A percentile compares a stretch with the other conserved stretches of the same genome.
Conservation (phyloP, 805 yeast genomes). For the Yamadazyma kitorensis region DNA sequence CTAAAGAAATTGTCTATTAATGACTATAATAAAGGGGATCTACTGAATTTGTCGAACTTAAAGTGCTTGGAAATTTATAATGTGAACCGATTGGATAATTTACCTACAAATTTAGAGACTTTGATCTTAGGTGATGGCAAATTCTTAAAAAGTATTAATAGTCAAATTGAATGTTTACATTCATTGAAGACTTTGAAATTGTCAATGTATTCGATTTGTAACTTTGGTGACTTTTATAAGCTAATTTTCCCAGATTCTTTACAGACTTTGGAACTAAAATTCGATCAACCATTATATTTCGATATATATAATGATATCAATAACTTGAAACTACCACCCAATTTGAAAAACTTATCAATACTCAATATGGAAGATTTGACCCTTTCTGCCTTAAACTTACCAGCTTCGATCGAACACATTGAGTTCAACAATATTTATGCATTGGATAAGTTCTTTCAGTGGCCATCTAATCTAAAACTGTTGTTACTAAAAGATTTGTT, state of each 20-base stretch:
- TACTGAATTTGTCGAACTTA: slow-evolving; percentile 3
- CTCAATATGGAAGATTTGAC: slow-evolving; percentile 7
- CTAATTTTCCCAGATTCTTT: slow-evolving; percentile 5
- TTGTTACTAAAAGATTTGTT: slow-evolving; percentile 2
- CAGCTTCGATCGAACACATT: slow-evolving; percentile 1
- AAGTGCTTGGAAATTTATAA: slow-evolving; percentile 3
- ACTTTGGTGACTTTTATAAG: slow-evolving; percentile 6
- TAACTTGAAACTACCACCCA: slow-evolving; percentile 3
- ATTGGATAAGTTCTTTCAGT: slow-evolving; percentile 5
- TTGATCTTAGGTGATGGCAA: slow-evolving; percentile 8
- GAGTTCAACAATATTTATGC: slow-evolving; percentile 1
- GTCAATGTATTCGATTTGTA: slow-evolving; percentile 1
- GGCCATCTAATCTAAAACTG: background rate
- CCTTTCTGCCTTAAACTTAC: slow-evolving; percentile 4
- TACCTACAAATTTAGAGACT: slow-evolving; percentile 4
- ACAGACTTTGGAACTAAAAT: slow-evolving; percentile 1
- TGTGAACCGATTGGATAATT: slow-evolving; percentile 4
- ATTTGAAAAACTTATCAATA: slow-evolving; percentile 4
- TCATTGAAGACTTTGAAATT: slow-evolving; percentile 3
- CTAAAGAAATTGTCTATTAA: slow-evolving; percentile 5
- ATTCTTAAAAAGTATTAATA: slow-evolving; percentile 1
- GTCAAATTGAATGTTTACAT: slow-evolving; percentile 2
- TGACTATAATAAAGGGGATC: slow-evolving; percentile 7
- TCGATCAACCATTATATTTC: slow-evolving; percentile 4
- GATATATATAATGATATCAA: slow-evolving; percentile 9